Evolutionary conservation across 257 asterid species (phyloP).

Genomic region (Solanum sparsipilum): DNA sequence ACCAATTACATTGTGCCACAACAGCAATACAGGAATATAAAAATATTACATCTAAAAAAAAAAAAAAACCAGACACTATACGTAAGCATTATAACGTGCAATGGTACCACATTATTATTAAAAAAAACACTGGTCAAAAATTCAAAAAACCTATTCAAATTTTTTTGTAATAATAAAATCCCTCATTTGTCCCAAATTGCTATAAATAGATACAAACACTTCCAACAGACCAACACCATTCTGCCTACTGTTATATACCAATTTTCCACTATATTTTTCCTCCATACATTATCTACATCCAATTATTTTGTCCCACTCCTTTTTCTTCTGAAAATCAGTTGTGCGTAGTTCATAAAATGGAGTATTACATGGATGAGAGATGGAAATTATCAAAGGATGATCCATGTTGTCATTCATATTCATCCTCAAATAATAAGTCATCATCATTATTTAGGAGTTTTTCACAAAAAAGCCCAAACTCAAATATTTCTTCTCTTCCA

Average conservation of each 20-base stretch:
- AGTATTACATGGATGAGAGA: slow-evolving; percentile 66
- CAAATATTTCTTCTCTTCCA: slow-evolving; percentile 23
- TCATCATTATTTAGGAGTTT: slow-evolving; percentile 37
- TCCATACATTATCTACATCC: neutral
- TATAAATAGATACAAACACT: slow-evolving; percentile 37
- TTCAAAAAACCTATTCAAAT: neutral
- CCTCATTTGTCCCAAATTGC: slow-evolving; percentile 13
- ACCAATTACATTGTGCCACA: neutral
- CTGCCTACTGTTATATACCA: slow-evolving; percentile 2
- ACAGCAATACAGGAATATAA: slow-evolving; percentile 5
- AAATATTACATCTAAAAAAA: neutral
- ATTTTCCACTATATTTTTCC: neutral
- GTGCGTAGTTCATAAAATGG: slow-evolving; percentile 21
- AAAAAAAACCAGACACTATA: slow-evolving; percentile 26
- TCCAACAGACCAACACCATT: slow-evolving; percentile 4
- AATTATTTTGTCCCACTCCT: neutral
- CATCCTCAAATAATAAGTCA: slow-evolving; percentile 21
- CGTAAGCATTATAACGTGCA: slow-evolving; percentile 57
- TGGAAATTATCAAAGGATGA: slow-evolving; percentile 52
- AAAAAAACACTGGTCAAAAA: slow-evolving; percentile 36
- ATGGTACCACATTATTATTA: slow-evolving; percentile 26
- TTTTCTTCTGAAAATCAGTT: neutral
- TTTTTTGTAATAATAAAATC: slow-evolving; percentile 1
- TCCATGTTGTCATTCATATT: slow-evolving; percentile 14
- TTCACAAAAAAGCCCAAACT: slow-evolving; percentile 32